Base-by-base conservation (phyloP, 257 asterid species). In the Solanum chiquidenum region DNA sequence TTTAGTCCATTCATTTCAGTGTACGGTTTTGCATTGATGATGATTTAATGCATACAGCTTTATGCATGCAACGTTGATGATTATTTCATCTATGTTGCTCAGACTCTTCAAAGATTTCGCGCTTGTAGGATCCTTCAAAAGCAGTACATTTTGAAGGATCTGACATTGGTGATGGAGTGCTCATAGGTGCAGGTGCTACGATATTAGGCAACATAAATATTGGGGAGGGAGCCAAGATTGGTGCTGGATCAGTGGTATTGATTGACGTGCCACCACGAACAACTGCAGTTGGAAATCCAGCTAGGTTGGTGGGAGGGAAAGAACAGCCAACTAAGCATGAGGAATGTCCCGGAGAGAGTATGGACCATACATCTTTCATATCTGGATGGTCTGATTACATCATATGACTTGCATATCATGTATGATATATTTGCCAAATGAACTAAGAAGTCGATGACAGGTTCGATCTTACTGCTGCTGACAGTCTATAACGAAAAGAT, bases 241-340 rank as follows among this genome's bases (percentile, higher is more conserved):
- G 87, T 83, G 86, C 89, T 68, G 95, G 83, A 85, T 66, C 84
- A 6, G 86, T 96, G 21, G 97, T 96, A 12, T 35, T 95, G 90
- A 95, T 92, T 77, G 95, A 93, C 6, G 89, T 96, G 85, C 95
- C 98, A 55, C 85, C 94, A 0, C 88, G 88, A 25, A 92, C 91
- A 6, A 95, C 97, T 4, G 98, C 98, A 2, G 96, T 94, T 29
- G 98, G 97, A 23, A 95, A 94, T 89, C 98, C 98, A 1, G 98
- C 96, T 2, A 93, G 92, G 90, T 38, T 94, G 82, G 89, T 94
- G 21, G 94, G 94, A 46, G 90, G 93, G 6, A 91, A 79, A 83
- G 79, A 86, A 85, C 88, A 86, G 42, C 91, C 91, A 13, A 89
- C 82, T 29, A 49, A 68, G 86, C 91, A 87, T 1, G 91, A 91